Base-by-base conservation (phyloP, 1,284 basidiomycete genomes). In the Apiotrichum mycotoxinovorans region DNA sequence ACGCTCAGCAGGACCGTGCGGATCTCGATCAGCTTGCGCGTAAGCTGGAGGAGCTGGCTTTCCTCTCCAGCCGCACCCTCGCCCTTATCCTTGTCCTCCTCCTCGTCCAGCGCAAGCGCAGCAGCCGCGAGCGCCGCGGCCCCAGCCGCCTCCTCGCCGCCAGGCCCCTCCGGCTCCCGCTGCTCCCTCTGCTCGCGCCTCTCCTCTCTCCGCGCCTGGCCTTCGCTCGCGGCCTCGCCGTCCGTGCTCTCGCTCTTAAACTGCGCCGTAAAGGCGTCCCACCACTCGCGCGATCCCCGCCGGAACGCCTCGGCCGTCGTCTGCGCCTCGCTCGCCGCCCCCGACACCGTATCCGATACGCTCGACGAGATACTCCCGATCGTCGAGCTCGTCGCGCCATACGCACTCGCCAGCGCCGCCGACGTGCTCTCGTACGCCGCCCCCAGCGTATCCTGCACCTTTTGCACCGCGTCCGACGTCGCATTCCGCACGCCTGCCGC, bases 11-110 rank as follows among this genome's bases (percentile, higher is more conserved):
- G 81, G 81, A 98, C 94, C 60, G 84, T 88, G 59, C 96, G 82
- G 66, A 99, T 96, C 77, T 96, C 93, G 69, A 99, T 98, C 54
- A 99, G 84, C 74, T 96, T 98, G 72, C 84, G 83, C 0, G 96
- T 99, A 53, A 99, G 81, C 66, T 94, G 85, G 86, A 98, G 91
- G 51, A 98, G 63, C 52, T 72, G 73, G 60, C 71, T 72, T 53
- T 74, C 73, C 23, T 71, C 56, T 22, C 56, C 59, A 11, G 20
- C 53, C 12, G 58, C 55, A 30, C 22, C 30, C 22, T 49, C 38
- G 25, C 56, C 55, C 12, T 27, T 12, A 9, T n/a, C 49, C 57
- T 42, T 54, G 25, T 35, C 49, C 34, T 52, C 43, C 18, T 56
- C 45, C 17, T 49, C 58, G 33, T 56, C 64, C n/a, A 14, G 43